phyloP scores from a whole-genome alignment of 179 eudicot species.

The Gypsophila paniculata region DNA sequence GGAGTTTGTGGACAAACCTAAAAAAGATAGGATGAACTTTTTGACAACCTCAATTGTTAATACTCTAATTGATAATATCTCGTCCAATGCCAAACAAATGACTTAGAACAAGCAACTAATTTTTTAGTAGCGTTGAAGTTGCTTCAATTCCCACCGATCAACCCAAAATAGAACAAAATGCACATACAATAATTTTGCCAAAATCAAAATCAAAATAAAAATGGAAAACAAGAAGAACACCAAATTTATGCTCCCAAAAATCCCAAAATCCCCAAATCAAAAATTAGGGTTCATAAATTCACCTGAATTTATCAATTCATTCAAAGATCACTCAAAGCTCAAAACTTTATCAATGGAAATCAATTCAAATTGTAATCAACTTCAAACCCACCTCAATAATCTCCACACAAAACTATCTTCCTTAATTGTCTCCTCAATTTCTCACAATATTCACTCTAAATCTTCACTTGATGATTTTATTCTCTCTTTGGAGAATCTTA shows the following conservation, averaged over 20 bases:
- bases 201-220: background rate
- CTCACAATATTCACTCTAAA: constrained; percentile 40
- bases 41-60: too few relatives aligned
- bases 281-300: constrained; percentile 33
- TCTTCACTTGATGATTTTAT: constrained; percentile 34
- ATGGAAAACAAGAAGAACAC: constrained; percentile 19
- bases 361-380: constrained; percentile 26
- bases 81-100: too few relatives aligned
- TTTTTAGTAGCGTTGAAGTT: too few relatives aligned
- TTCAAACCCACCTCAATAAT: constrained; percentile 34
- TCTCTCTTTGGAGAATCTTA: constrained; percentile 31
- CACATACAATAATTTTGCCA: background rate
- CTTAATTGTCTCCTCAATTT: constrained; percentile 32
- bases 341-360: constrained; percentile 24
- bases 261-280: constrained; percentile 26
- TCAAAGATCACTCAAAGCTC: constrained; percentile 25
- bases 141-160: too few relatives aligned
- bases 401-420: constrained; percentile 35
- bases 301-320: constrained; percentile 21
- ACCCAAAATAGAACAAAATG: too few relatives aligned
- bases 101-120: too few relatives aligned
- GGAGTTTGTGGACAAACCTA: too few relatives aligned
- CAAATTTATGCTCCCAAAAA: constrained; percentile 27
- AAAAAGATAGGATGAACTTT: too few relatives aligned
- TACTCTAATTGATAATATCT: too few relatives aligned